Percentiles rank a stretch among this genome's conserved stretches.
Conservation (phyloP, 345 rosid species). For the Turritis glabra region DNA sequence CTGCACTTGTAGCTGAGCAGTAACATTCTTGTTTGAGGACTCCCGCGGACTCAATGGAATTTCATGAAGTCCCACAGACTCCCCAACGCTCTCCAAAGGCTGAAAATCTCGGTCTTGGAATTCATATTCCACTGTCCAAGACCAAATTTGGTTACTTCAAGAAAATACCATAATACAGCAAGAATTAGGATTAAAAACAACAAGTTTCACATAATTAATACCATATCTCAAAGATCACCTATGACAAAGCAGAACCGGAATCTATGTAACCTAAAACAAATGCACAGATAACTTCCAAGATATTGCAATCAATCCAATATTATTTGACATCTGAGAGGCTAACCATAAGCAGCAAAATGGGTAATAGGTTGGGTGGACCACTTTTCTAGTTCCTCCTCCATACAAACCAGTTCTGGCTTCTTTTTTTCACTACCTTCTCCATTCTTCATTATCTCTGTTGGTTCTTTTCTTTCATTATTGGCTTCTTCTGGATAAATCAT, state of each 20-base stretch:
- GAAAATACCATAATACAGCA: background rate
- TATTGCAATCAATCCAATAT: background rate
- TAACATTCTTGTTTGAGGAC: slow-evolving; percentile 22
- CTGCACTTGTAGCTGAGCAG: background rate
- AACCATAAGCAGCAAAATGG: background rate
- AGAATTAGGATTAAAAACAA: background rate
- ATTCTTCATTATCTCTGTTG: slow-evolving; percentile 5
- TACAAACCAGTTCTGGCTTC: slow-evolving; percentile 41
- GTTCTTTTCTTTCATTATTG: background rate
- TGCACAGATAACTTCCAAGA: background rate
- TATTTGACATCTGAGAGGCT: slow-evolving; percentile 17
- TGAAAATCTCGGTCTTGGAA: background rate
- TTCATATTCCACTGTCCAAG: background rate
- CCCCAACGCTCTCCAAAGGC: slow-evolving; percentile 1
- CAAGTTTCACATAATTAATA: background rate
- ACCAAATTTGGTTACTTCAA: slow-evolving; percentile 14
- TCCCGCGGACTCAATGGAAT: slow-evolving; percentile 19
- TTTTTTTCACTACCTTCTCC: slow-evolving; percentile 22
- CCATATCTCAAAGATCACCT: slow-evolving; percentile 11
- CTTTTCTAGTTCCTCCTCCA: background rate
- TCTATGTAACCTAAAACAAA: background rate
- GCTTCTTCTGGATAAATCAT: slow-evolving; percentile 10
- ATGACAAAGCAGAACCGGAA: slow-evolving; percentile 1
- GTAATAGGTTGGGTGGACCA: slow-evolving; percentile 3
- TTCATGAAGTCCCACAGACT: background rate